These are phyloP conservation scores for Phytopythium mirpurense DNA, from an alignment of 352 stramenopile species.

Conservation along the genomic window DNA sequence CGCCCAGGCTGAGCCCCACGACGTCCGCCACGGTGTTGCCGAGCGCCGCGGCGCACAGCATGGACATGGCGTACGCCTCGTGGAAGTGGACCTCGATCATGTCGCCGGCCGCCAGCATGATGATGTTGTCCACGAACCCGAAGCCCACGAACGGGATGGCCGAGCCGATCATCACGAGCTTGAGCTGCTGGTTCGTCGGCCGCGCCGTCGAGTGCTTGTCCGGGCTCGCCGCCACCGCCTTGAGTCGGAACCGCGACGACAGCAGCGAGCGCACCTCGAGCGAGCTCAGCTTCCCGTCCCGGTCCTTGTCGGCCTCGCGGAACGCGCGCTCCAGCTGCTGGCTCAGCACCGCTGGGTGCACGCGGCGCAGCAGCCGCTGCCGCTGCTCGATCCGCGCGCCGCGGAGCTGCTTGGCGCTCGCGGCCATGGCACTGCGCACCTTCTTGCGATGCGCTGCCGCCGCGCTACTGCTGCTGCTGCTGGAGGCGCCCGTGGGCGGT, in stretches of 20 bases:
- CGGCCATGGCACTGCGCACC: neutral
- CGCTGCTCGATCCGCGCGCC: conserved; percentile 7
- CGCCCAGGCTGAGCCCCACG: conserved; percentile 90
- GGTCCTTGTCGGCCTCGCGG: conserved; percentile 61
- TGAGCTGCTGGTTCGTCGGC: conserved; percentile 59
- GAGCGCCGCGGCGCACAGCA: conserved; percentile 92
- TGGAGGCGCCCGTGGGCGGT: neutral
- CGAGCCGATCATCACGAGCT: conserved; percentile 72
- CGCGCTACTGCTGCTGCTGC: neutral
- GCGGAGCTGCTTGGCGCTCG: conserved; percentile 3
- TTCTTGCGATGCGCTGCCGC: neutral
- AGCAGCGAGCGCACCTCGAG: conserved; percentile 66
- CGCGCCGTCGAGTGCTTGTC: conserved; percentile 29
- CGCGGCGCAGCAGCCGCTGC: conserved; percentile 1
- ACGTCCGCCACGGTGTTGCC: conserved; percentile 95
- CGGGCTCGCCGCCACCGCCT: conserved; percentile 28
- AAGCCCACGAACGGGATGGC: conserved; percentile 83
- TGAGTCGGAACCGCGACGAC: conserved; percentile 59
- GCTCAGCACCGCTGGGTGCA: conserved; percentile 13
- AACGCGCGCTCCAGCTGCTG: conserved; percentile 70
- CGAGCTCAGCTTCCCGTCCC: conserved; percentile 53
- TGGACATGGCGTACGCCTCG: conserved; percentile 92
- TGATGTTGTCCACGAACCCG: conserved; percentile 83
- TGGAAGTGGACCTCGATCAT: conserved; percentile 94
- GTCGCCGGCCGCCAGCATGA: conserved; percentile 88